Conservation (phyloP, 2,329 filamentous ascomycete species). For the Sarocladium strictum region DNA sequence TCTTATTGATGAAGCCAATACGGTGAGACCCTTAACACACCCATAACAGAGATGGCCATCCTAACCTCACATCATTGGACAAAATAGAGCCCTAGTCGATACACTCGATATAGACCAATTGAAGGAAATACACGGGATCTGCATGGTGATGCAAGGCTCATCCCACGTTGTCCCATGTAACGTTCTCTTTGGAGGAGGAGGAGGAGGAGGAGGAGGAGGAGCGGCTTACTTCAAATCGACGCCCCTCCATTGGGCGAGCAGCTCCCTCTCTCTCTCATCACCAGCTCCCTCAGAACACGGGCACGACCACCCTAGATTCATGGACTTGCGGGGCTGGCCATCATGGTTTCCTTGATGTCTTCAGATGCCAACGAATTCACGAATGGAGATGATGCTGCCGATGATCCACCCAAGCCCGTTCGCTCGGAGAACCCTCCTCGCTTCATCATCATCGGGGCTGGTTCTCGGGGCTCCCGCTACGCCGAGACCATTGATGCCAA, state of each 20-base stretch:
- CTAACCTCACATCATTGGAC: no score
- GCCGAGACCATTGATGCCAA: constrained; percentile 60
- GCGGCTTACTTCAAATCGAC: background rate
- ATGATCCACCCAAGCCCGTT: constrained; percentile 31
- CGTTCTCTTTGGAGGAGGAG: no score
- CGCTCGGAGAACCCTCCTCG: constrained; percentile 50
- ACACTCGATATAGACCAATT: no score
- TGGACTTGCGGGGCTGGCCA: background rate
- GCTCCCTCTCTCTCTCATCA: background rate
- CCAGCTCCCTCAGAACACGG: background rate
- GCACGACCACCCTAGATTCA: background rate
- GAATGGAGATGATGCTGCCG: background rate
- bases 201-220: no score
- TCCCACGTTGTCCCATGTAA: no score
- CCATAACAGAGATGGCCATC: no score
- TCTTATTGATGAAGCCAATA: no score
- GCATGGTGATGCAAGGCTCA: no score
- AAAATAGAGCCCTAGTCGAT: no score
- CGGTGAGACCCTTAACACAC: no score
- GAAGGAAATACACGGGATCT: no score
- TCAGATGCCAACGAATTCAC: constrained; percentile 18
- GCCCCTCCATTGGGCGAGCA: background rate
- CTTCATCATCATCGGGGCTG: constrained; percentile 76
- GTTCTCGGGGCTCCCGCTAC: constrained; percentile 71
- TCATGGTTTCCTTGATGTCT: constrained; percentile 18